phyloP scores from a whole-genome alignment of 1,284 basidiomycete genomes.

The Neolentinus lepideus region DNA sequence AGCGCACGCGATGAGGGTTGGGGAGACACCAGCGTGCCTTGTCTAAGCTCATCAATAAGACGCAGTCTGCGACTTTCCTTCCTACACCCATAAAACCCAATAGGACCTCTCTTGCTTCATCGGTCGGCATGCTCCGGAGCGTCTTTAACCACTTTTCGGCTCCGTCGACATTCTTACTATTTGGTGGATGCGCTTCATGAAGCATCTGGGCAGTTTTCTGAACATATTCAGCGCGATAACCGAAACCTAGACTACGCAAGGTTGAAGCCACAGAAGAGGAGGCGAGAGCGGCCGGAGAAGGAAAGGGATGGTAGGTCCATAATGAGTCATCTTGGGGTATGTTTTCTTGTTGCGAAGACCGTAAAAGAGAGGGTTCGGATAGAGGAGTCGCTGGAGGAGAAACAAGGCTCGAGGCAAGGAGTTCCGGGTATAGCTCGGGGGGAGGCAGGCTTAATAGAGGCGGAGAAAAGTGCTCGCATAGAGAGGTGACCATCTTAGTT shows the following conservation, averaged over 20 bases:
- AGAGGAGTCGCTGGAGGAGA: not conserved
- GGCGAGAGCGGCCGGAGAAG: conserved; percentile 66
- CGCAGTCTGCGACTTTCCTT: conserved; percentile 93
- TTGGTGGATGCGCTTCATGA: conserved; percentile 42
- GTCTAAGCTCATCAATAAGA: conserved; percentile 92
- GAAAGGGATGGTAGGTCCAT: conserved; percentile 77
- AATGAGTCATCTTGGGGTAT: conserved; percentile 17
- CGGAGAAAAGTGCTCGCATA: conserved; percentile 67
- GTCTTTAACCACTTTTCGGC: conserved; percentile 55
- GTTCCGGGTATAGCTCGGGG: conserved; percentile 22
- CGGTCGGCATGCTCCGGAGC: conserved; percentile 47
- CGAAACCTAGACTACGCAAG: conserved; percentile 86
- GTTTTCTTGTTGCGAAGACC: not conserved
- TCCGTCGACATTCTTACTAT: conserved; percentile 27
- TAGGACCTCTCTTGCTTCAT: conserved; percentile 66
- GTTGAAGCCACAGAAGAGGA: conserved; percentile 50
- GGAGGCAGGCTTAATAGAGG: conserved; percentile 46
- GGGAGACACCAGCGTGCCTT: conserved; percentile 46
- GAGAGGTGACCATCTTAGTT: conserved; percentile 79
- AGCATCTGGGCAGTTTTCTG: conserved; percentile 80
- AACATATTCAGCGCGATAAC: conserved; percentile 91
- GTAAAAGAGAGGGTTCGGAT: not conserved
- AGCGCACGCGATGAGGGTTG: not conserved
- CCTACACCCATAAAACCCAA: conserved; percentile 87
- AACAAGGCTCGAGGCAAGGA: not conserved